Conservation (phyloP, 2,329 filamentous ascomycete species). For the Aureobasidium lini region DNA sequence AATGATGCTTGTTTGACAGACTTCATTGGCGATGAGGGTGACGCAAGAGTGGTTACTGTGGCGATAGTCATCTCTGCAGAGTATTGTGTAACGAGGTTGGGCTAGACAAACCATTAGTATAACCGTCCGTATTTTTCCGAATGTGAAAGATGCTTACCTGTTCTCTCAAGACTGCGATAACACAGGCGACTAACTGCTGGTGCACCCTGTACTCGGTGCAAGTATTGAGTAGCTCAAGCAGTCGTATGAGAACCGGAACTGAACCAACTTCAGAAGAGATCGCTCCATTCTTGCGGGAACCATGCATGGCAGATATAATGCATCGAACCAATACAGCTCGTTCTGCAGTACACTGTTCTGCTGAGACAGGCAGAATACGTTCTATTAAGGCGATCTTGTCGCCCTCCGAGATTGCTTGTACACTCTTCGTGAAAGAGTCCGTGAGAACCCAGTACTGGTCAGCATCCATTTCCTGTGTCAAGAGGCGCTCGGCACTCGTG, state of each 20-base stretch:
- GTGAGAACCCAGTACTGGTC: slow-evolving; percentile 3
- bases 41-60: slow-evolving; percentile 28
- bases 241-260: background rate
- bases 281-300: background rate
- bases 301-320: background rate
- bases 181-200: slow-evolving; percentile 10
- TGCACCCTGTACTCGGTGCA: slow-evolving; percentile 9
- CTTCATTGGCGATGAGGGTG: slow-evolving; percentile 26
- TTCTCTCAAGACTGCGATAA: slow-evolving; percentile 12
- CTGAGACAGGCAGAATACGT: background rate
- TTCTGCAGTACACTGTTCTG: background rate
- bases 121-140: background rate
- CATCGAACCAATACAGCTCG: slow-evolving; percentile 4
- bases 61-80: slow-evolving; percentile 35
- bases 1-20: slow-evolving; percentile 25
- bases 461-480: background rate
- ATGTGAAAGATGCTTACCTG: slow-evolving; percentile 12
- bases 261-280: background rate
- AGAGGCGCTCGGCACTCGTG: slow-evolving; percentile 1
- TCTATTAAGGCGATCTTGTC: background rate
- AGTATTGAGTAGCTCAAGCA: slow-evolving; percentile 1
- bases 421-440: background rate
- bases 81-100: slow-evolving; percentile 37
- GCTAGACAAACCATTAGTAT: slow-evolving; percentile 19
- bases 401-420: background rate